Evolutionary conservation across 2,329 filamentous ascomycete genomes (phyloP).

Genomic region (Madurella fahalii): DNA sequence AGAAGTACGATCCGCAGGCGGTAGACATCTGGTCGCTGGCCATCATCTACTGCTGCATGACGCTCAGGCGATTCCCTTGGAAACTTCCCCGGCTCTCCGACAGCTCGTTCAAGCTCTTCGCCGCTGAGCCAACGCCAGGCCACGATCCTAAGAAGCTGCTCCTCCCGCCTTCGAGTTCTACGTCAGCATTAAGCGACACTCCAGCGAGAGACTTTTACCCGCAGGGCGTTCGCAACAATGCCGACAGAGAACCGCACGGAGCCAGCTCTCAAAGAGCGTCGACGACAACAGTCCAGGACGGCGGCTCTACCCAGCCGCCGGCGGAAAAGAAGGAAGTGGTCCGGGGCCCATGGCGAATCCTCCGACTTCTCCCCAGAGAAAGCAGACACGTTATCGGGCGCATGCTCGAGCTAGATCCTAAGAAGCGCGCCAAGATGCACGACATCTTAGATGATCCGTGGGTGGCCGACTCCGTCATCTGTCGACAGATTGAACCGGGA

Average conservation of each 20-base stretch:
- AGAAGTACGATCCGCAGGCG: slow-evolving; percentile 88
- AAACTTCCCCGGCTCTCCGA: slow-evolving; percentile 89
- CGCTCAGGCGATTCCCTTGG: slow-evolving; percentile 90
- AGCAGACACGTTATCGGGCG: slow-evolving; percentile 83
- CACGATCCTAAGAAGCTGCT: slow-evolving; percentile 55
- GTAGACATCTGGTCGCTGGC: slow-evolving; percentile 97
- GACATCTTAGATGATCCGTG: slow-evolving; percentile 87
- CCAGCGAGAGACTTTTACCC: slow-evolving; percentile 26
- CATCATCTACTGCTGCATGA: slow-evolving; percentile 99
- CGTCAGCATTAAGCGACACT: slow-evolving; percentile 39
- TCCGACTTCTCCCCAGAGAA: slow-evolving; percentile 83
- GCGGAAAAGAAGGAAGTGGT: slow-evolving; percentile 70
- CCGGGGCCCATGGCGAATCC: slow-evolving; percentile 84
- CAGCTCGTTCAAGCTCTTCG: slow-evolving; percentile 92
- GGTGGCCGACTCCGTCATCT: slow-evolving; percentile 82
- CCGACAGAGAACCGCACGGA: slow-evolving; percentile 9
- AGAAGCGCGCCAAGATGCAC: slow-evolving; percentile 74
- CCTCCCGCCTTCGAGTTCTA: slow-evolving; percentile 43
- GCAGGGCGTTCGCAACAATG: slow-evolving; percentile 9
- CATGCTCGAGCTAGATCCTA: slow-evolving; percentile 88
- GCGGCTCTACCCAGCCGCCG: slow-evolving; percentile 18
- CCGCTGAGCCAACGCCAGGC: slow-evolving; percentile 75
- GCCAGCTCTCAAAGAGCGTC: slow-evolving; percentile 15
- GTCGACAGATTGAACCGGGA: slow-evolving; percentile 69
- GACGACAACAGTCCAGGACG: slow-evolving; percentile 14